Conservation (phyloP, 768 basidiomycete genomes). For the Dacryopinax primogenitus region DNA sequence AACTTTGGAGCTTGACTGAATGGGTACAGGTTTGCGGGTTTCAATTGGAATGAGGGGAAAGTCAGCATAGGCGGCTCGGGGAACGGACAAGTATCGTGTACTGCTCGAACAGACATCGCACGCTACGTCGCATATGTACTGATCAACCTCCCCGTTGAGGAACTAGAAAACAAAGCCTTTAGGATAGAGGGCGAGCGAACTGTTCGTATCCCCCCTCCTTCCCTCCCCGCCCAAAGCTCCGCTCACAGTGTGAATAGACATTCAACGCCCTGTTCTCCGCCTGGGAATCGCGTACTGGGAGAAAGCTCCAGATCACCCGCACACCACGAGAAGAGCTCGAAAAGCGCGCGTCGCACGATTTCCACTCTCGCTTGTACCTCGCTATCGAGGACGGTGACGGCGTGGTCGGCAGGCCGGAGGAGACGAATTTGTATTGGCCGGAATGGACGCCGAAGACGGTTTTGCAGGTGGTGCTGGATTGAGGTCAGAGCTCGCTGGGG, state of each 20-base stretch:
- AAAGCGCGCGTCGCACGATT: not conserved
- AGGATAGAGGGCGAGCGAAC: not conserved
- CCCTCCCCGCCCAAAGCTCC: not conserved
- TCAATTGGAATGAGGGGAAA: slow-evolving; percentile 16
- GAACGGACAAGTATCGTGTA: slow-evolving; percentile 14
- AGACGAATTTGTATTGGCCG: not conserved
- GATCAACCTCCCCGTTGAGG: slow-evolving; percentile 12
- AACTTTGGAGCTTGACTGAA: not conserved
- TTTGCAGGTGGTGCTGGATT: not conserved
- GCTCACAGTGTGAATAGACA: not conserved
- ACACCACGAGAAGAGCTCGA: not conserved
- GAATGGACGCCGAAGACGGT: slow-evolving; percentile 2
- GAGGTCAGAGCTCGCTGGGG: not conserved
- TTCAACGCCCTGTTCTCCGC: not conserved
- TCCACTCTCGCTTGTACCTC: not conserved
- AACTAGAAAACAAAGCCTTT: slow-evolving; percentile 12
- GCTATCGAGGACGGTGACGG: not conserved
- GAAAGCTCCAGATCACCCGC: not conserved
- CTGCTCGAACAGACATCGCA: slow-evolving; percentile 19
- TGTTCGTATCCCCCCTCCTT: not conserved
- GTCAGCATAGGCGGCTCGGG: slow-evolving; percentile 18
- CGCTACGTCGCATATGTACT: slow-evolving; percentile 19
- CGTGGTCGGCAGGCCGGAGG: not conserved
- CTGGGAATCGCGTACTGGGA: not conserved
- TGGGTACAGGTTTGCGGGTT: not conserved